A percentile compares a stretch with the other conserved stretches of the same genome.
Conservation (phyloP, 1,284 basidiomycete species). For the Kwoniella shivajii region DNA sequence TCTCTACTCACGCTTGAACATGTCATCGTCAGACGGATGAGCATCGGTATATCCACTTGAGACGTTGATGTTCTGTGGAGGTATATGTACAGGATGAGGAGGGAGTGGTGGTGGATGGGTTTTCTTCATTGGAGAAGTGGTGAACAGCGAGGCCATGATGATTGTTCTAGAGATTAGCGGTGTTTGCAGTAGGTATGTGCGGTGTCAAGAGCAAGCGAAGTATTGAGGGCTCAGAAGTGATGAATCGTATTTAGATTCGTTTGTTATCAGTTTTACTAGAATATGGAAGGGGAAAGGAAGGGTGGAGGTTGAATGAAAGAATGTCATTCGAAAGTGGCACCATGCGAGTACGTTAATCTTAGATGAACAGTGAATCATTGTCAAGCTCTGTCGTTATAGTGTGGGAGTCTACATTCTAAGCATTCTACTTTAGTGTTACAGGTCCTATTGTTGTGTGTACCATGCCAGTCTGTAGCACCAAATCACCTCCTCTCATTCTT, state of each 20-base stretch:
- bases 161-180: background rate
- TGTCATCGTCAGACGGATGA: constrained; percentile 14
- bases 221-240: too few species aligned
- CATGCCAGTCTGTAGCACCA: too few species aligned
- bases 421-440: too few species aligned
- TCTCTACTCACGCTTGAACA: constrained; percentile 18
- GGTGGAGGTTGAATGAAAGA: background rate
- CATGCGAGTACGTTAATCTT: too few species aligned
- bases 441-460: too few species aligned
- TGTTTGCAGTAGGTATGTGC: too few species aligned
- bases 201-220: too few species aligned
- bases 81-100: background rate
- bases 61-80: background rate
- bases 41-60: constrained; percentile 12
- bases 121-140: constrained; percentile 1
- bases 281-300: background rate
- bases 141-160: background rate
- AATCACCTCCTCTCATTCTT: too few species aligned
- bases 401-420: too few species aligned
- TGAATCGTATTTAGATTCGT: background rate
- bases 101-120: background rate
- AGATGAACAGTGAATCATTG: too few species aligned
- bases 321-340: too few species aligned
- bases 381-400: too few species aligned
- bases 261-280: background rate